Conservation (phyloP, 2,329 filamentous ascomycete species). For the Neonectria hederae region DNA sequence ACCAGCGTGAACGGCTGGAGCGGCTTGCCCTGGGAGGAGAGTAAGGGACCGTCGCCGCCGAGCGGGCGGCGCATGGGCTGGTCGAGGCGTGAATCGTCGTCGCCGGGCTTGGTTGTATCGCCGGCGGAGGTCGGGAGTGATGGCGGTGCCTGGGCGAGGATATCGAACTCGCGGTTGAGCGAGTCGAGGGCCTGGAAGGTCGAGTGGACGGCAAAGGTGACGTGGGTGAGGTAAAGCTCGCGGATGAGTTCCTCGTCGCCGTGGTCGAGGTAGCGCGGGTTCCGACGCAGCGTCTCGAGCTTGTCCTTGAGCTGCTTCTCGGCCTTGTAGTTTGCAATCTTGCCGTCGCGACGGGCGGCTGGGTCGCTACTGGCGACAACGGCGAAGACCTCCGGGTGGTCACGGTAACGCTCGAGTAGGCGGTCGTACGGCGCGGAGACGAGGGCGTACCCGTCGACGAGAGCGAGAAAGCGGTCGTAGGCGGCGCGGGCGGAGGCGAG, state of each 20-base stretch:
- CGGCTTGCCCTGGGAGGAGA: constrained; percentile 83
- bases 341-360: constrained; percentile 77
- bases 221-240: constrained; percentile 78
- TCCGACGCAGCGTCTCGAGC: constrained; percentile 67
- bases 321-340: constrained; percentile 84
- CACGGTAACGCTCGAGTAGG: constrained; percentile 77
- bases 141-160: constrained; percentile 78
- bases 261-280: constrained; percentile 63
- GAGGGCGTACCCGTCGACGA: constrained; percentile 81
- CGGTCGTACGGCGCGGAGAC: constrained; percentile 71
- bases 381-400: constrained; percentile 77
- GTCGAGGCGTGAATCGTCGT: constrained; percentile 78
- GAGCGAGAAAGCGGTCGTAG: constrained; percentile 82
- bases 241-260: constrained; percentile 88
- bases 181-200: constrained; percentile 89
- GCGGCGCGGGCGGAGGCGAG: constrained; percentile 72
- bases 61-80: constrained; percentile 61
- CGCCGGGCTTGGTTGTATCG: constrained; percentile 56
- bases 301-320: constrained; percentile 88
- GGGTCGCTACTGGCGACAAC: constrained; percentile 71
- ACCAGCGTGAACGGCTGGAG: constrained; percentile 91
- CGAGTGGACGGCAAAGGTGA: constrained; percentile 78
- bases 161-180: constrained; percentile 83
- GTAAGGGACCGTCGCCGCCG: constrained; percentile 76
- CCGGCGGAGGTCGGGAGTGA: constrained; percentile 57